Percentiles rank a stretch among this genome's conserved stretches.
These are phyloP conservation scores for Aspergillus piperis DNA, from an alignment of 2,329 filamentous ascomycete species.

Conservation along the genomic window DNA sequence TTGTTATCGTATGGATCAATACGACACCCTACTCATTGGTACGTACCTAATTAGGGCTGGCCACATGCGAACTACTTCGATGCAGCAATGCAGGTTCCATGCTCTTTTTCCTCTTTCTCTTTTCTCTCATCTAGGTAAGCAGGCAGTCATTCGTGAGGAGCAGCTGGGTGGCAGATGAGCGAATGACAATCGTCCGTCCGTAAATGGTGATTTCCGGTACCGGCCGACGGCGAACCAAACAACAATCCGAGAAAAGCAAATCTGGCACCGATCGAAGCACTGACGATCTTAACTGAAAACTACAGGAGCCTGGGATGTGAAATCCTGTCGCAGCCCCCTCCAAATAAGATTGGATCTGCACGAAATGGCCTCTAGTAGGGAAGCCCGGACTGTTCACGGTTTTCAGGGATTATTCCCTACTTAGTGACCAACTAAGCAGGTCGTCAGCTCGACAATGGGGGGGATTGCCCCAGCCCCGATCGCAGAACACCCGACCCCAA, in stretches of 20 bases:
- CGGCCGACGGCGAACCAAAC: constrained; percentile 2
- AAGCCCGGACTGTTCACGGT: background rate
- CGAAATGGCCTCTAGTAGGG: background rate
- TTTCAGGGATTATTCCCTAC: background rate
- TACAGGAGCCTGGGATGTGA: constrained; percentile 4
- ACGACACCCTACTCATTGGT: background rate
- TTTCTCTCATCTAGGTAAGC: too few species aligned
- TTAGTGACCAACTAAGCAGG: background rate
- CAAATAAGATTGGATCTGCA: constrained; percentile 6
- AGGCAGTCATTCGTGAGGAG: too few species aligned
- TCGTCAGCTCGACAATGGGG: background rate
- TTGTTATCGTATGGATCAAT: background rate
- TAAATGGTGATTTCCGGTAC: background rate
- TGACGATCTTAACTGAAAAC: constrained; percentile 4
- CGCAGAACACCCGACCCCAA: too few species aligned
- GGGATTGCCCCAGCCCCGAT: background rate
- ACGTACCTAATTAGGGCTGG: constrained; percentile 1
- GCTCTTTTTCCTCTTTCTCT: too few species aligned
- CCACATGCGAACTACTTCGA: background rate
- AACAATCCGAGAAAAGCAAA: constrained; percentile 9
- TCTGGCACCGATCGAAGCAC: constrained; percentile 8
- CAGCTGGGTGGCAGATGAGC: background rate
- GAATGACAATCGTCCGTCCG: background rate
- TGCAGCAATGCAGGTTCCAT: background rate
- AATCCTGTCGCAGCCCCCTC: background rate